These are phyloP conservation scores for Malus asiatica DNA, from an alignment of 306 rosid genomes.

Conservation along the genomic window DNA sequence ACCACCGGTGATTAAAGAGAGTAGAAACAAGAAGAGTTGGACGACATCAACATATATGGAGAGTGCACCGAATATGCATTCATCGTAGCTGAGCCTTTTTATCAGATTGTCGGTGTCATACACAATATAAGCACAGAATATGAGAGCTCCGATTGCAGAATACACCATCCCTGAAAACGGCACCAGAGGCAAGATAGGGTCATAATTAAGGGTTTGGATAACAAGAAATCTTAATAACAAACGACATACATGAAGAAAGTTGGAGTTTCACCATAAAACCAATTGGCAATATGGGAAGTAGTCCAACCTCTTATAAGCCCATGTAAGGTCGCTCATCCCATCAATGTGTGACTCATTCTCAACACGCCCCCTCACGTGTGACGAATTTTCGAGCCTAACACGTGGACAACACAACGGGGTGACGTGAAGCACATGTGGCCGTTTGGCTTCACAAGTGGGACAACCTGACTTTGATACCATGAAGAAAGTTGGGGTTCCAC, in stretches of 20 bases:
- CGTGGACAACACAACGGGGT: too few species aligned
- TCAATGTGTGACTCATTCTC: too few species aligned
- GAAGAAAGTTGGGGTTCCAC: too few species aligned
- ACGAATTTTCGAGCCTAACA: too few species aligned
- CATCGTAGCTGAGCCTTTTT: slow-evolving; percentile 25
- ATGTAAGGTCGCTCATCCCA: too few species aligned
- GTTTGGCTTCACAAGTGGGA: too few species aligned
- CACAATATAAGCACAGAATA: slow-evolving; percentile 14
- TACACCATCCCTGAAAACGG: slow-evolving; percentile 10
- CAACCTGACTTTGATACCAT: too few species aligned
- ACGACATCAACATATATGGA: slow-evolving; percentile 18
- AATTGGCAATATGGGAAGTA: too few species aligned
- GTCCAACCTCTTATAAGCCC: too few species aligned
- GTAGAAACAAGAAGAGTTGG: slow-evolving; percentile 15
- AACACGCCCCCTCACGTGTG: too few species aligned
- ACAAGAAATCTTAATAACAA: neutral
- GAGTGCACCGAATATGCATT: slow-evolving; percentile 25
- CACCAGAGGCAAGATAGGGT: slow-evolving; percentile 13
- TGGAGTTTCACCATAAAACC: too few species aligned
- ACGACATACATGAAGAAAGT: neutral
- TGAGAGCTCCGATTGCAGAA: neutral
- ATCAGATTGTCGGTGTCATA: slow-evolving; percentile 29
- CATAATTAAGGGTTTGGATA: neutral
- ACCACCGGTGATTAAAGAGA: neutral
- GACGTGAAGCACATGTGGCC: too few species aligned